Percentiles rank a stretch among this genome's conserved stretches.
Evolutionary conservation across 306 rosid species (phyloP).

Genomic region (Gillenia trifoliata): DNA sequence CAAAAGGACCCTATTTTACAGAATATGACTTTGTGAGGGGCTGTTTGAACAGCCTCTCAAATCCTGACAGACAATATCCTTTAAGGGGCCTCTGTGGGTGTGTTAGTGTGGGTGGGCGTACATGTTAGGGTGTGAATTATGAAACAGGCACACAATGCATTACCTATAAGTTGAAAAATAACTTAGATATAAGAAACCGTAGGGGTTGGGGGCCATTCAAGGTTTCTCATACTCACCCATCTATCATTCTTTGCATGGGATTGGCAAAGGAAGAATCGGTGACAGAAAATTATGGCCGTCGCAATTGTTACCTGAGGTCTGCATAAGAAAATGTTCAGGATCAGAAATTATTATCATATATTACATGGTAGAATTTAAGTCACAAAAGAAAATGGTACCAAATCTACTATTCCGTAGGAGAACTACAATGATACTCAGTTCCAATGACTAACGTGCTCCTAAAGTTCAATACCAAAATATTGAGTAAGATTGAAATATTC

Average conservation of each 20-base stretch:
- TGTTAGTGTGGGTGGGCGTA: background rate
- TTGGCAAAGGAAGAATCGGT: slow-evolving; percentile 91
- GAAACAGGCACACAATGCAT: background rate
- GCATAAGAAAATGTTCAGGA: slow-evolving; percentile 31
- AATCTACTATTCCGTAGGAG: background rate
- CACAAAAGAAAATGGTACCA: background rate
- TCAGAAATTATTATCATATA: slow-evolving; percentile 1
- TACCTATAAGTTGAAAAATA: background rate
- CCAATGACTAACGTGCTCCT: background rate
- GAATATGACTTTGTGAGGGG: background rate
- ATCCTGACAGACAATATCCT: background rate
- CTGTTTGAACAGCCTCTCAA: background rate
- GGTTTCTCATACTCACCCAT: slow-evolving; percentile 53
- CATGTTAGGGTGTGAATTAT: background rate
- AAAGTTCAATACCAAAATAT: background rate
- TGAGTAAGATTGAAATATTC: background rate
- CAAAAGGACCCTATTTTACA: background rate
- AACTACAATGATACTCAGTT: background rate
- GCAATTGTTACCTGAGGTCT: slow-evolving; percentile 99
- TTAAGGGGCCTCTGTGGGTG: background rate
- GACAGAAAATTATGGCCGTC: slow-evolving; percentile 94
- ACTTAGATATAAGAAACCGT: background rate
- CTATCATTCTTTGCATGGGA: slow-evolving; percentile 96
- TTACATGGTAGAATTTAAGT: background rate
- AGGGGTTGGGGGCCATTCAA: background rate